These are phyloP conservation scores for Claviceps pazoutovae DNA, from an alignment of 2,329 filamentous ascomycete species.

Conservation along the genomic window DNA sequence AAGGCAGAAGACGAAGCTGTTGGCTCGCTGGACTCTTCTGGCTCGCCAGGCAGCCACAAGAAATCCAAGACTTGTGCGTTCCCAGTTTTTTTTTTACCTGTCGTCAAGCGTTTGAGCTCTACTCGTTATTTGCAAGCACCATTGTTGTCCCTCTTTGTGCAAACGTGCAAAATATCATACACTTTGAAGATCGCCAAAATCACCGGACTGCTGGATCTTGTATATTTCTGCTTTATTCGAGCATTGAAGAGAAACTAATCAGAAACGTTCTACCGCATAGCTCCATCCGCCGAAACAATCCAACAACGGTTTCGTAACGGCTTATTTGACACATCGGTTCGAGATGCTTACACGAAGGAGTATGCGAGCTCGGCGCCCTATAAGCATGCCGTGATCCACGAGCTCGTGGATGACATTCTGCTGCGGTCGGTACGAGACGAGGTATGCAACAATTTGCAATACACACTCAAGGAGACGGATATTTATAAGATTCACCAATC, in stretches of 20 bases:
- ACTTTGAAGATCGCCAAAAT: too few species aligned
- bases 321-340: constrained; percentile 47
- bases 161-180: too few species aligned
- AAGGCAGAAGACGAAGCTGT: constrained; percentile 37
- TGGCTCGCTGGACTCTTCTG: constrained; percentile 15
- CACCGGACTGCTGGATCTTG: too few species aligned
- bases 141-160: too few species aligned
- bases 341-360: constrained; percentile 43
- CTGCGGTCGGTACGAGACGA: constrained; percentile 78
- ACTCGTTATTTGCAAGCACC: too few species aligned
- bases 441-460: constrained; percentile 80
- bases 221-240: too few species aligned
- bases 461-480: constrained; percentile 97
- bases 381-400: constrained; percentile 80
- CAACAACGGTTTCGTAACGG: constrained; percentile 48
- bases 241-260: too few species aligned
- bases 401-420: constrained; percentile 65
- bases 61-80: constrained; percentile 35
- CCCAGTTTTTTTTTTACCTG: neutral
- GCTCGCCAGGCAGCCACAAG: constrained; percentile 29
- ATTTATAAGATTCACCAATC: constrained; percentile 99
- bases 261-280: constrained; percentile 16
- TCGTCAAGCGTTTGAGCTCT: neutral
- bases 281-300: constrained; percentile 34
- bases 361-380: constrained; percentile 60